Base-by-base conservation (phyloP, 352 stramenopile species). In the Phytophthora nicotianae region DNA sequence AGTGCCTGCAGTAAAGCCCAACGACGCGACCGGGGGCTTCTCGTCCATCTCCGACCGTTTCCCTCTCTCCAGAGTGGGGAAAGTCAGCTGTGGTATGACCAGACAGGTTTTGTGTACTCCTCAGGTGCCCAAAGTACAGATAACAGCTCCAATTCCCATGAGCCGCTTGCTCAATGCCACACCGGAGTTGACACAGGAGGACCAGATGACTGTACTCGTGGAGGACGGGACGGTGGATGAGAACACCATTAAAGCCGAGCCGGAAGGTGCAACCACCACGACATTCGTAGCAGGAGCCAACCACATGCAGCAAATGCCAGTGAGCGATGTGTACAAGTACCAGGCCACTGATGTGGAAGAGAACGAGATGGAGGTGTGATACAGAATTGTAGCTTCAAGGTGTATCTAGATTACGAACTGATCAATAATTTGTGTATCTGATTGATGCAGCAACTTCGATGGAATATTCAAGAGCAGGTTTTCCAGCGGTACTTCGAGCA, bases 301-400 rank as follows among this genome's bases (percentile, higher is more conserved):
- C 23, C 1, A 50, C 5, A 17, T 54, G 21, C 59, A 58, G 35
- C 52, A 65, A 59, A 27, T 60, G 33, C 49, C 43, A 23, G 17
- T 64, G 55, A 65, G 46, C 16, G 67, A 86, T 29, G 58, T 75
- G 19, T 91, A 91, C 62, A 50, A 71, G 43, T 89, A 90, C 61
- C 61, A 74, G 14, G 72, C 77, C 20, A 87, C 72, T 8, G 86
- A 90, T 48, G 74, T 72, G 40, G 83, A 91, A 66, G 60, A 81
- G 32, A 81, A 86, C 48, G 83, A 92, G 50, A 90, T 92, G 79
- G 81, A 90, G 77, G 83, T 92, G 56, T 19, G 73, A 40, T 13
- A n/a, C 29, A 33, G 26, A 7, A 17, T 27, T 47, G 9, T 54
- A 17, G 26, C 27, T 17, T 58, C 6, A 23, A 40, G 38, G 50